Evolutionary conservation across 768 basidiomycete genomes (phyloP).

Genomic region (Gloeostereum incarnatum): DNA sequence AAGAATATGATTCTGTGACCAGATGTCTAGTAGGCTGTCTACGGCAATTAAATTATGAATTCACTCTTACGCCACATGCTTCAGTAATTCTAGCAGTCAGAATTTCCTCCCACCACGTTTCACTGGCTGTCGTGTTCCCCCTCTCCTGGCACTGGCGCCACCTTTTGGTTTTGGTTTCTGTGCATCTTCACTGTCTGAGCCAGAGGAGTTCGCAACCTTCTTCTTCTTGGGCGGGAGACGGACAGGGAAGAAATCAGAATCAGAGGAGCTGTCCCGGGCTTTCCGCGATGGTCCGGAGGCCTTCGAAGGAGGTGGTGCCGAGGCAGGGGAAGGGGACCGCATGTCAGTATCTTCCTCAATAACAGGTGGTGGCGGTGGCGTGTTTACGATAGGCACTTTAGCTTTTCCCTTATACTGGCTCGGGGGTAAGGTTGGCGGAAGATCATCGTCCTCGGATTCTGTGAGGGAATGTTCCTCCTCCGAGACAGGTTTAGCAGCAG

Average conservation of each 20-base stretch:
- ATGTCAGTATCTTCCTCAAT: background rate
- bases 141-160: constrained; percentile 23
- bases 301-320: too few relatives aligned
- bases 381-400: background rate
- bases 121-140: constrained; percentile 63
- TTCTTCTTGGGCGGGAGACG: constrained; percentile 41
- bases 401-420: background rate
- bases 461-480: constrained; percentile 34
- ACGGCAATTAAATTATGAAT: too few relatives aligned
- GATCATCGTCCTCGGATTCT: constrained; percentile 23
- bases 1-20: too few relatives aligned
- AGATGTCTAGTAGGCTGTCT: too few relatives aligned
- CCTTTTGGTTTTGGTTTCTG: constrained; percentile 36
- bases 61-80: too few relatives aligned
- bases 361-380: background rate
- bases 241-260: constrained; percentile 45
- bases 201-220: constrained; percentile 23
- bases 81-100: too few relatives aligned
- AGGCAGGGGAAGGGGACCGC: too few relatives aligned
- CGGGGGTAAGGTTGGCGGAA: too few relatives aligned
- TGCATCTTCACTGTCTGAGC: constrained; percentile 52
- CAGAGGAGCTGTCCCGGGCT: constrained; percentile 18
- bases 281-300: background rate
- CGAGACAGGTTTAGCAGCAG: constrained; percentile 4
- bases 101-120: constrained; percentile 72